phyloP scores from a whole-genome alignment of 164 flowering plant species.

The Magnolia changhungtana region DNA sequence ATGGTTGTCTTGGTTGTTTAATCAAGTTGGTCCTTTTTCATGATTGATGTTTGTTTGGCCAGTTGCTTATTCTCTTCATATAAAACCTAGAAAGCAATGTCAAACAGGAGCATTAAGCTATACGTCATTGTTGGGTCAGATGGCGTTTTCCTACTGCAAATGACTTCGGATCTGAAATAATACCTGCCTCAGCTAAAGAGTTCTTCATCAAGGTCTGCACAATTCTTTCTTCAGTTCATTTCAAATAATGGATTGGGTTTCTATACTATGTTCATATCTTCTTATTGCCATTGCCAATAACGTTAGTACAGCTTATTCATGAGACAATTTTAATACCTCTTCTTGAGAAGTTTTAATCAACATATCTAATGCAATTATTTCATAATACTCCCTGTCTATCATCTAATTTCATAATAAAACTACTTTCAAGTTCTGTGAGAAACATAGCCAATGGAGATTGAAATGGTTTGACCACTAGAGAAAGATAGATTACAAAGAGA shows the following conservation, averaged over 20 bases:
- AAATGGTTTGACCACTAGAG: too few species aligned
- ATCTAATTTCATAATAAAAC: too few species aligned
- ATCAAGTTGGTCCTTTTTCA: not conserved
- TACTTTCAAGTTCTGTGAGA: too few species aligned
- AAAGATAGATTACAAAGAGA: too few species aligned
- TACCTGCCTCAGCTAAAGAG: constrained; percentile 88
- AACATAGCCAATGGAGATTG: too few species aligned
- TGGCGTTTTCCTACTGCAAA: constrained; percentile 96
- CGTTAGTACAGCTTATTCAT: not conserved
- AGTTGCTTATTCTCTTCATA: not conserved
- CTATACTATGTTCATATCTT: not conserved
- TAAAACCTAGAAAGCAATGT: constrained; percentile 2
- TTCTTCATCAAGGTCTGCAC: constrained; percentile 51
- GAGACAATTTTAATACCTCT: not conserved
- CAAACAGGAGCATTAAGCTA: constrained; percentile 11
- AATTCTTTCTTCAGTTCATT: not conserved
- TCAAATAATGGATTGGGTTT: not conserved
- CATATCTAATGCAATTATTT: not conserved
- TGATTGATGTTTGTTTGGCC: not conserved
- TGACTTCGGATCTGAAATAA: constrained; percentile 95
- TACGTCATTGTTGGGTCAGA: constrained; percentile 37
- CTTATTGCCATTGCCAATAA: not conserved
- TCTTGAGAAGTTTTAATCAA: not conserved
- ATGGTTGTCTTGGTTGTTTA: not conserved
- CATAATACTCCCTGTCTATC: too few species aligned